phyloP scores from a whole-genome alignment of 2,329 filamentous ascomycete species.

The Zelopaecilomyces penicillatus region DNA sequence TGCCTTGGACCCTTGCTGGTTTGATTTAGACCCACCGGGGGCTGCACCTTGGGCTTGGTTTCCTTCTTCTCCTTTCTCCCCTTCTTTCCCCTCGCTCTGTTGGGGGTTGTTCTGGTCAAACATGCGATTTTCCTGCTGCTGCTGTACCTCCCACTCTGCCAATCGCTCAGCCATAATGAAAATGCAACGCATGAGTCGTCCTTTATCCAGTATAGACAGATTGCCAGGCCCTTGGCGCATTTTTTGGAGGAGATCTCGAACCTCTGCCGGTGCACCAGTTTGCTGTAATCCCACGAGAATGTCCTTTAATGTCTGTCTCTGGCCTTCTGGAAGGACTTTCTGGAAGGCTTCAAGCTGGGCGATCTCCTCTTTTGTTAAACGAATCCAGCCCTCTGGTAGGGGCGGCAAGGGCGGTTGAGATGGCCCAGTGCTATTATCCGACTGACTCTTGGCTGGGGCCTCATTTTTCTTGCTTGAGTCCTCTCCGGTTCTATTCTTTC shows the following conservation, averaged over 20 bases:
- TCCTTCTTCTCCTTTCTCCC: slow-evolving; percentile 12
- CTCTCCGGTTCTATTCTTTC: slow-evolving; percentile 8
- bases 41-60: slow-evolving; percentile 11
- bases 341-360: slow-evolving; percentile 51
- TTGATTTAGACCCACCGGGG: slow-evolving; percentile 15
- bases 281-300: slow-evolving; percentile 55
- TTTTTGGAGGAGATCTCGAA: slow-evolving; percentile 48
- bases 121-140: slow-evolving; percentile 12
- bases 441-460: slow-evolving; percentile 11
- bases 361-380: slow-evolving; percentile 36
- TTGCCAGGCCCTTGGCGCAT: slow-evolving; percentile 51
- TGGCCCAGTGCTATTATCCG: slow-evolving; percentile 14
- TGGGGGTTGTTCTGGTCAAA: slow-evolving; percentile 17
- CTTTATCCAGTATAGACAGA: slow-evolving; percentile 29
- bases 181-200: slow-evolving; percentile 27
- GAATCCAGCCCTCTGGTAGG: slow-evolving; percentile 39
- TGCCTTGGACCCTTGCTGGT: slow-evolving; percentile 27
- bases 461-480: slow-evolving; percentile 16
- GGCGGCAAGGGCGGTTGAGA: slow-evolving; percentile 21
- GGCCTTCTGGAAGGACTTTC: slow-evolving; percentile 53
- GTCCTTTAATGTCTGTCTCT: slow-evolving; percentile 50
- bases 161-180: slow-evolving; percentile 29
- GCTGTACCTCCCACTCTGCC: slow-evolving; percentile 20
- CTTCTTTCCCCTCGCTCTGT: slow-evolving; percentile 13
- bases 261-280: slow-evolving; percentile 61